Evolutionary conservation across 2,329 filamentous ascomycete species (phyloP), one percentile per base, ranked within the genome.

Genomic region (Ophiostoma pallidulum): DNA sequence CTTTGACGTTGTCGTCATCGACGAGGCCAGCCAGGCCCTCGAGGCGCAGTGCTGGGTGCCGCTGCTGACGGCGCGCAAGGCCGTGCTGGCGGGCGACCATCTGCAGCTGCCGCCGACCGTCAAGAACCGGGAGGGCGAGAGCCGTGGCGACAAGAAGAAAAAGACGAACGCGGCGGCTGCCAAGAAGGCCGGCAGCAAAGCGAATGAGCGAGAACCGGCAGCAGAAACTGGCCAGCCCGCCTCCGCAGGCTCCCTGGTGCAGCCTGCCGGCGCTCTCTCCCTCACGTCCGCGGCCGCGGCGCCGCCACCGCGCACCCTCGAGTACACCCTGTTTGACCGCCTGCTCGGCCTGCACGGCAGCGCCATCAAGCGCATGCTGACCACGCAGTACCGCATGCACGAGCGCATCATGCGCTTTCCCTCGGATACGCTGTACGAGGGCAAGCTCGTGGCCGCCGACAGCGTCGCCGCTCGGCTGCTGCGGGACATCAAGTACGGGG

Each of bases 1-100:
- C 45, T 98, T 98, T 54, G 92, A 98, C 63, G 85, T 95, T 4
- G 86, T 98, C 24, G 82, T 98, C 51, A 88, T 98, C 48, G 92
- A 98, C 59, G 92, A 98, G 67, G 92, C 90, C 4, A 94, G 86
- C 62, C 92, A 98, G 63, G 92, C 92, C 2, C 72, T 97, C 9
- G 92, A 98, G 66, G 90, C 92, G 1, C 91, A 97, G 64, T 96
- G 90, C 67, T 98, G 92, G 92, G 90, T 97, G 44, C 82, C 92
- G 10, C 67, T 98, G 40, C 67, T 96, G 16, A 75, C 78, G 35
- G 87, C 87, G 0, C 78, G 73, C 55, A 97, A 96, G 68, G 82
- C 88, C 8, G 82, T 98, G 8, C 82, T 94, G 53, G 92, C 92
- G 1, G 92, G 92, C 41, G 92, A 98, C 61, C 92, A 97, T 64